Percentiles rank a stretch among this genome's conserved stretches.
Evolutionary conservation across 2,329 filamentous ascomycete genomes (phyloP).

Genomic region (Leptodontidium sp.): DNA sequence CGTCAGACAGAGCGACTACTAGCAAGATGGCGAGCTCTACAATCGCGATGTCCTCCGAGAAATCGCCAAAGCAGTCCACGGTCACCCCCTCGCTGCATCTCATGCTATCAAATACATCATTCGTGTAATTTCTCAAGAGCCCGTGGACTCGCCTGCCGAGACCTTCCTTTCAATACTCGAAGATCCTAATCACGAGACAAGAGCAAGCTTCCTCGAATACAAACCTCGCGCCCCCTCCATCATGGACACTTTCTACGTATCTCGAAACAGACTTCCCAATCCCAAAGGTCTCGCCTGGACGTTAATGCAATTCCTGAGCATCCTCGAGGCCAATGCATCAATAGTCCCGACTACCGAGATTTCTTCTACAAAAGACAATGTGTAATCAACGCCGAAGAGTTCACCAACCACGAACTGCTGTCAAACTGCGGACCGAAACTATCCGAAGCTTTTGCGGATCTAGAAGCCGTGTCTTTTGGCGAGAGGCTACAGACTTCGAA

Average conservation of each 20-base stretch:
- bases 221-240: slow-evolving; percentile 7
- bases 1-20: slow-evolving; percentile 13
- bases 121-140: slow-evolving; percentile 1
- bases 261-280: slow-evolving; percentile 14
- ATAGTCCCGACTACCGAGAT: slow-evolving; percentile 10
- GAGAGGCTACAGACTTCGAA: slow-evolving; percentile 11
- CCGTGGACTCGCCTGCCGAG: neutral
- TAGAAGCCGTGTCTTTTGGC: slow-evolving; percentile 13
- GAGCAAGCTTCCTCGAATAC: slow-evolving; percentile 7
- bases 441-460: slow-evolving; percentile 5
- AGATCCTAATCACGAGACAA: neutral
- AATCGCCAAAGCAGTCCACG: slow-evolving; percentile 12
- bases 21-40: slow-evolving; percentile 11
- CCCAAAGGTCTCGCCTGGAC: slow-evolving; percentile 9
- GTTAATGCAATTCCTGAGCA: slow-evolving; percentile 16
- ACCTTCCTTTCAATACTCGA: neutral
- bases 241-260: slow-evolving; percentile 20
- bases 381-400: neutral
- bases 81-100: neutral
- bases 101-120: slow-evolving; percentile 16
- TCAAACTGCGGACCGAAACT: neutral
- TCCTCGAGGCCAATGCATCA: slow-evolving; percentile 6
- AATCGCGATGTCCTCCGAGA: neutral
- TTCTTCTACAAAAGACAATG: slow-evolving; percentile 14
- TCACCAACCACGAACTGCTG: slow-evolving; percentile 1